Conservation (phyloP, 2,329 filamentous ascomycete species). For the Lecanosticta acicola region DNA sequence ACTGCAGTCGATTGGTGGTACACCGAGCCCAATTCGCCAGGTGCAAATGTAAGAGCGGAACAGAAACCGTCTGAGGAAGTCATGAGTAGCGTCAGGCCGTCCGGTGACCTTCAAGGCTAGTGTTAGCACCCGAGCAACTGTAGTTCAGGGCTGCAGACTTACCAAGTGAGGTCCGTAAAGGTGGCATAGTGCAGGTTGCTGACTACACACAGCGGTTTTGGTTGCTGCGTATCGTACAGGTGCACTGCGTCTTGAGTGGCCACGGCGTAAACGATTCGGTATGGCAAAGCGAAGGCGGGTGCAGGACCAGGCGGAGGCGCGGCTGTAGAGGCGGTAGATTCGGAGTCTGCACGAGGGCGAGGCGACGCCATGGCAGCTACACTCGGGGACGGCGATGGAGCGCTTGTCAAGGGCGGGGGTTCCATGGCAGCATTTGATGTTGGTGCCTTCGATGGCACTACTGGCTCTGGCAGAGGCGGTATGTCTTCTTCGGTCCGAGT, state of each 20-base stretch:
- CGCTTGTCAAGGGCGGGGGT: constrained; percentile 62
- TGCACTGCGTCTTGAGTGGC: constrained; percentile 94
- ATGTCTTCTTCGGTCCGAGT: constrained; percentile 83
- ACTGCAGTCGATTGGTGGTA: constrained; percentile 60
- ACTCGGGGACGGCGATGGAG: constrained; percentile 45
- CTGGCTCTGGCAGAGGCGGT: constrained; percentile 74
- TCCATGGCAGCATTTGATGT: constrained; percentile 70
- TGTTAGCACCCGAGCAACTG: constrained; percentile 23
- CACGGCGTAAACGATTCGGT: constrained; percentile 93
- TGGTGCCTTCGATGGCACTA: constrained; percentile 52
- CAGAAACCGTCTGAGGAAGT: constrained; percentile 99
- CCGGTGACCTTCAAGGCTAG: constrained; percentile 56
- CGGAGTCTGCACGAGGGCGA: constrained; percentile 44
- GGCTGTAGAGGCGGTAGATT: constrained; percentile 50
- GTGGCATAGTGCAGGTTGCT: constrained; percentile 97
- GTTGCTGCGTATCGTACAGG: constrained; percentile 94
- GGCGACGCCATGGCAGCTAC: constrained; percentile 52
- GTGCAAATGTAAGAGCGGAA: constrained; percentile 76
- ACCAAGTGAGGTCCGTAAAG: constrained; percentile 95
- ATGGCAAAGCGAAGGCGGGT: constrained; percentile 76
- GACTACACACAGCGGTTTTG: constrained; percentile 86
- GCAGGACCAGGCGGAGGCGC: constrained; percentile 41
- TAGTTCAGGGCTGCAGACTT: constrained; percentile 36
- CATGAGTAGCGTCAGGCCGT: constrained; percentile 76
- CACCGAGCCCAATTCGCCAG: constrained; percentile 76